A percentile compares a stretch with the other conserved stretches of the same genome.
phyloP scores from a whole-genome alignment of 768 basidiomycete species.

The Pholiota molesta region DNA sequence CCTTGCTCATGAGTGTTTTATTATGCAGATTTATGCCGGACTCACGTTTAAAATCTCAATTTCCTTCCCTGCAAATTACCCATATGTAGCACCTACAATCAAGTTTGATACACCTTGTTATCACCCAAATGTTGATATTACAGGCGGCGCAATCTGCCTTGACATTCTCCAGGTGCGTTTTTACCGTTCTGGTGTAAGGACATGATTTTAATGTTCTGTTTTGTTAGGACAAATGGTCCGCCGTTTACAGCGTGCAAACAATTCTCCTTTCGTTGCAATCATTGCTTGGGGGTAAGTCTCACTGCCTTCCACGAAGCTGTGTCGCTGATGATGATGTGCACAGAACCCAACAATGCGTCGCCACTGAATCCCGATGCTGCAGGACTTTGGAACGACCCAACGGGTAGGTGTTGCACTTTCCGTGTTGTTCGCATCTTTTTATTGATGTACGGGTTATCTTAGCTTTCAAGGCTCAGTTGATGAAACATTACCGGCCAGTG shows the following conservation, averaged over 20 bases:
- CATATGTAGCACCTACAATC: conserved; percentile 82
- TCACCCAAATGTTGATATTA: conserved; percentile 89
- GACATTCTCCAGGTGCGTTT: conserved; percentile 80
- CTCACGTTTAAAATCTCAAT: conserved; percentile 84
- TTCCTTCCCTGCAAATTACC: conserved; percentile 85
- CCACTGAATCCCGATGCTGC: conserved; percentile 90
- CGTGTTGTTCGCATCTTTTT: conserved; percentile 2
- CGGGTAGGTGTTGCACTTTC: conserved; percentile 43
- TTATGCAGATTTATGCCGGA: conserved; percentile 69
- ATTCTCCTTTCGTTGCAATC: conserved; percentile 88
- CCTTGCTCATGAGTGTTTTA: background rate
- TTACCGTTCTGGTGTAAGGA: conserved; percentile 5
- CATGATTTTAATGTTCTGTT: background rate
- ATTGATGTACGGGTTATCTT: conserved; percentile 12
- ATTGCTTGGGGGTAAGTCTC: conserved; percentile 74
- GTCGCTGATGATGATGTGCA: conserved; percentile 9
- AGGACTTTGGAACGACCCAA: conserved; percentile 73
- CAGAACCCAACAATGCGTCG: conserved; percentile 93
- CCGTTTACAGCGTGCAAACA: conserved; percentile 90
- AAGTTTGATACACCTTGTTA: conserved; percentile 90
- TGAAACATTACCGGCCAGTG: conserved; percentile 71
- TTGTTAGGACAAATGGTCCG: conserved; percentile 87
- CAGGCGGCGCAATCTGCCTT: conserved; percentile 76
- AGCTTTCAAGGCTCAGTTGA: conserved; percentile 76
- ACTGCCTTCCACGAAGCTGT: background rate